These are phyloP conservation scores for Mycosphaerella sp. DNA, from an alignment of 2,329 filamentous ascomycete genomes.

Conservation along the genomic window DNA sequence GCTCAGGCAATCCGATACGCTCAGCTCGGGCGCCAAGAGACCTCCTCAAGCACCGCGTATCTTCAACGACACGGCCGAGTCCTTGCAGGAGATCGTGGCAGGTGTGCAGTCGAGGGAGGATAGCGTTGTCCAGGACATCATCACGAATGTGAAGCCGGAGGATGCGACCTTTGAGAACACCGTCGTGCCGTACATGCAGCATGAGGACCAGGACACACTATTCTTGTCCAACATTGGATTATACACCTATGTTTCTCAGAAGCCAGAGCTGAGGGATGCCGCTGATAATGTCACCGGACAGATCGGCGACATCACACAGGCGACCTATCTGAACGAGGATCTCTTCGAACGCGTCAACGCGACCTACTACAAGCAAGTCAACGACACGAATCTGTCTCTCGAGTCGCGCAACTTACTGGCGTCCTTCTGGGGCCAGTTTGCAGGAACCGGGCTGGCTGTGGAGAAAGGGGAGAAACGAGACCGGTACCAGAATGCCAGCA, in stretches of 20 bases:
- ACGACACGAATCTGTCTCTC: slow-evolving; percentile 51
- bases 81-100: background rate
- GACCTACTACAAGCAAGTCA: slow-evolving; percentile 38
- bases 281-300: slow-evolving; percentile 40
- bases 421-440: slow-evolving; percentile 66
- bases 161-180: slow-evolving; percentile 51
- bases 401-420: slow-evolving; percentile 64
- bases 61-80: background rate
- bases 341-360: slow-evolving; percentile 56
- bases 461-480: slow-evolving; percentile 62
- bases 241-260: slow-evolving; percentile 41
- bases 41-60: slow-evolving; percentile 1
- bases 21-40: background rate
- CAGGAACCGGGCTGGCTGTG: slow-evolving; percentile 64
- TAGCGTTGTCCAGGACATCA: slow-evolving; percentile 57
- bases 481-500: slow-evolving; percentile 76
- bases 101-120: slow-evolving; percentile 36
- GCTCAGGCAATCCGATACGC: background rate
- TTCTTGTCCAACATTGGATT: slow-evolving; percentile 46
- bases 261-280: slow-evolving; percentile 39
- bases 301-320: slow-evolving; percentile 60
- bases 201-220: slow-evolving; percentile 42
- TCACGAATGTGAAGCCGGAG: slow-evolving; percentile 50
- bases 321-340: slow-evolving; percentile 70
- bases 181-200: slow-evolving; percentile 59